Evolutionary conservation across 805 yeast species (phyloP).

Genomic region (Sugiyamaella mastotermitis): DNA sequence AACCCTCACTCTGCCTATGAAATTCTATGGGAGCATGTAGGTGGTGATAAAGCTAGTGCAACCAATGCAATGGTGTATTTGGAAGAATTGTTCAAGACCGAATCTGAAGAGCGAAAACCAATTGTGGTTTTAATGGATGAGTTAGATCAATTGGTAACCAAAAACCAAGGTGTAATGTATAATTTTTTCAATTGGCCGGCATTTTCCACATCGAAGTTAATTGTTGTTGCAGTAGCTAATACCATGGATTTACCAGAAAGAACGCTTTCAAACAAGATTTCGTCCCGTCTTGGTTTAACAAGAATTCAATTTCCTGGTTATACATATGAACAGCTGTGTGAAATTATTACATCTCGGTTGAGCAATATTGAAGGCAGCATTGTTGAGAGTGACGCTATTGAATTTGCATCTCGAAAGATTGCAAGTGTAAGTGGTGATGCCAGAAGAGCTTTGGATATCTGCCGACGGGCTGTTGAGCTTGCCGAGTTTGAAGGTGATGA

Average conservation of each 20-base stretch:
- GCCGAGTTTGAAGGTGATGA: slow-evolving; percentile 53
- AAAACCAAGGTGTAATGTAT: slow-evolving; percentile 80
- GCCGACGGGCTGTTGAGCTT: slow-evolving; percentile 82
- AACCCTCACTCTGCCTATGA: slow-evolving; percentile 81
- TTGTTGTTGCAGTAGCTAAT: slow-evolving; percentile 91
- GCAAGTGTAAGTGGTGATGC: slow-evolving; percentile 98
- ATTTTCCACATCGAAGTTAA: slow-evolving; percentile 64
- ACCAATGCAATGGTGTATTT: slow-evolving; percentile 59
- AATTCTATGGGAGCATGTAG: slow-evolving; percentile 68
- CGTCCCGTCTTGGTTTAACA: slow-evolving; percentile 83
- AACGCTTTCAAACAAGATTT: slow-evolving; percentile 75
- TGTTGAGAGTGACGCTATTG: slow-evolving; percentile 63
- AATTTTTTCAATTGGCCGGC: slow-evolving; percentile 98
- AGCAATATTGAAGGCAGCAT: slow-evolving; percentile 40
- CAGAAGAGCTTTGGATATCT: slow-evolving; percentile 80
- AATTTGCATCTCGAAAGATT: slow-evolving; percentile 87
- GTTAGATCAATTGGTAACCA: slow-evolving; percentile 82
- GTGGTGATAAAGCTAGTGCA: slow-evolving; percentile 48
- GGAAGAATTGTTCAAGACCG: slow-evolving; percentile 57
- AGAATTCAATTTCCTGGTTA: slow-evolving; percentile 88
- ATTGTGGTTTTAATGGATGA: slow-evolving; percentile 84
- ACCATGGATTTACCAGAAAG: slow-evolving; percentile 97
- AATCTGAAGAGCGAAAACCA: slow-evolving; percentile 36
- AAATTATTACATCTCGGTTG: slow-evolving; percentile 67
- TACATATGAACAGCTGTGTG: slow-evolving; percentile 67